Conservation (phyloP, 2,329 filamentous ascomycete species). For the Magnaporthiopsis incrustans region DNA sequence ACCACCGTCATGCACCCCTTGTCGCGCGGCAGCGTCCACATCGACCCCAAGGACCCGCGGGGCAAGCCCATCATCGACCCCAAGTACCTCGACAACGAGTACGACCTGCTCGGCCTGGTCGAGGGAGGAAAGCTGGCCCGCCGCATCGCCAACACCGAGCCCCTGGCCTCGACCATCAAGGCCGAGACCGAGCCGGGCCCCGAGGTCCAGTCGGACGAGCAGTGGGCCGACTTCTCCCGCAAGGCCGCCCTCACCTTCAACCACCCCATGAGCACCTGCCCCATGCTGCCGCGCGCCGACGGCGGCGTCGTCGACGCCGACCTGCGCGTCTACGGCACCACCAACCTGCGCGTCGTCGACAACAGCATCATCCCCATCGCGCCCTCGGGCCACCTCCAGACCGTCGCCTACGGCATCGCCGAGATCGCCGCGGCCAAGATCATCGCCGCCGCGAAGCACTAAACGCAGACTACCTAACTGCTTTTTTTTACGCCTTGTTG, state of each 20-base stretch:
- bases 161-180: conserved; percentile 21
- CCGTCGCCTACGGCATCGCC: conserved; percentile 42
- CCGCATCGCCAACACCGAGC: conserved; percentile 23
- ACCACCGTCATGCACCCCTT: conserved; percentile 23
- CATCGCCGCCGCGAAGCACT: conserved; percentile 1
- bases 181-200: conserved; percentile 26
- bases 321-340: conserved; percentile 39
- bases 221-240: conserved; percentile 12
- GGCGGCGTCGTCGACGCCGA: conserved; percentile 36
- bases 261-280: conserved; percentile 35
- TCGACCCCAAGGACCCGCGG: conserved; percentile 27
- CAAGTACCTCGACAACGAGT: conserved; percentile 21
- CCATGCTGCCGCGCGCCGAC: conserved; percentile 36
- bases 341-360: conserved; percentile 39
- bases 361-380: conserved; percentile 41
- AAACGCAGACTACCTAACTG: neutral
- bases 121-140: conserved; percentile 22
- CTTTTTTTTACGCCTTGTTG: neutral
- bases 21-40: conserved; percentile 24
- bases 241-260: conserved; percentile 9
- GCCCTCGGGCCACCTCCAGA: conserved; percentile 39
- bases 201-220: conserved; percentile 10
- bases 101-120: conserved; percentile 19
- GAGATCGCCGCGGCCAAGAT: conserved; percentile 27
- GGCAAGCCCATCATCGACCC: conserved; percentile 22